A percentile compares a stretch with the other conserved stretches of the same genome.
Conservation (phyloP, 139 green algal species). For the Klebsormidium nitens region DNA sequence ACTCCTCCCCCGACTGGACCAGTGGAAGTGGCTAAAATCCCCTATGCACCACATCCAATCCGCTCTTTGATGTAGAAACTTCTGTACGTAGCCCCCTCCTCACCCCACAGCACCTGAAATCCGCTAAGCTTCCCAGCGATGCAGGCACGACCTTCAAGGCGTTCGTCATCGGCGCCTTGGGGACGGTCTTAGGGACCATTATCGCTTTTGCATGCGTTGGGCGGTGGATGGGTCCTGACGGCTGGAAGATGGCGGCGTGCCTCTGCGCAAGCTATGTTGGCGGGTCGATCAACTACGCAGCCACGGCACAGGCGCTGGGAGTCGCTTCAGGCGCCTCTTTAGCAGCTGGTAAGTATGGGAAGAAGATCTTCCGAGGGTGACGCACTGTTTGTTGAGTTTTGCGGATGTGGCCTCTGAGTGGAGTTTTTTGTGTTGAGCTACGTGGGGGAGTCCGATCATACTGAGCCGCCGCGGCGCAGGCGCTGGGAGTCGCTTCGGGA, state of each 20-base stretch:
- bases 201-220: background rate
- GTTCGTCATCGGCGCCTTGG: conserved; percentile 4
- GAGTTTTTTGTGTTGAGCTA: no score
- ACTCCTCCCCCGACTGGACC: no score
- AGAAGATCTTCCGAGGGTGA: no score
- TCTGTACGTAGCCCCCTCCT: background rate
- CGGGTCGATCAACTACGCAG: conserved; percentile 42
- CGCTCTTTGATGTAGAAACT: no score
- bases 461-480: conserved; percentile 37
- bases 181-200: conserved; percentile 9
- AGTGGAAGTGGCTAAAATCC: no score
- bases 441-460: no score
- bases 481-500: no score
- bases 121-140: background rate
- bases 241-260: conserved; percentile 31
- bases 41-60: no score
- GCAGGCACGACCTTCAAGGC: background rate
- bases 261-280: conserved; percentile 47
- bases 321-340: no score
- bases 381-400: no score
- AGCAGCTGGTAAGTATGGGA: background rate
- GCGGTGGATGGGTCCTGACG: background rate
- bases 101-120: background rate
- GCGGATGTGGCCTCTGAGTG: no score
- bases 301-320: conserved; percentile 23